Evolutionary conservation across 2,329 filamentous ascomycete species (phyloP), one percentile per base, ranked within the genome.

Genomic region (Aspergillus calidoustus): DNA sequence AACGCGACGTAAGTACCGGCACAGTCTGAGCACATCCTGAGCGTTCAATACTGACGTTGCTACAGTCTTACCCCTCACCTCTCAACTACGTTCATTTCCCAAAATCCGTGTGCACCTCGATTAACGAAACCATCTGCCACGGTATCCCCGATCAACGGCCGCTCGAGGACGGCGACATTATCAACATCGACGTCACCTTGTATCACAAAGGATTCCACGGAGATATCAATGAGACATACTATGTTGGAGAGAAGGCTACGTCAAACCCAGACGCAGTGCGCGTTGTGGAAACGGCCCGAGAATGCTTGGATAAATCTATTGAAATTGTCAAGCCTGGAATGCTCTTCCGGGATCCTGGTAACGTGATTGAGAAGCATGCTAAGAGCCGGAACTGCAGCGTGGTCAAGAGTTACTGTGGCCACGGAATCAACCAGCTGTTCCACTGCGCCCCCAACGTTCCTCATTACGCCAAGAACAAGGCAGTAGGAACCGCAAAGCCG

Each of bases 381-480:
- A 98, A 97, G 82, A 83, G 84, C 66, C 86, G 87, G 70, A 86
- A 89, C 71, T 97, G 94, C 83, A 93, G 91, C 71, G 93, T 97
- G 30, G 93, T 99, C 76, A 90, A 93, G 77, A 94, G 93, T 2
- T 99, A 99, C 77, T 97, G 94, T 72, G 95, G 95, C 25, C 95
- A 99, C 75, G 95, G 94, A 66, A 91, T 98, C 80, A 96, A 97
- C 80, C 90, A 88, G 66, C 83, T 96, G 48, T 99, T 99, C 84
- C 95, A 99, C 79, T 91, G 89, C 76, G 88, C 93, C 30, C 95
- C 95, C 1, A 98, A 96, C 74, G 89, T 99, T 56, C 95, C 95
- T 5, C 95, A 99, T 78, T 99, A 99, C 74, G 94, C 90, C 61
- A 98, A 97, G 84, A 99, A 98, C 81, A 99, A 98, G 86, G 92